Evolutionary conservation across 768 basidiomycete species (phyloP).

Genomic region (Gymnopilus dilepis): DNA sequence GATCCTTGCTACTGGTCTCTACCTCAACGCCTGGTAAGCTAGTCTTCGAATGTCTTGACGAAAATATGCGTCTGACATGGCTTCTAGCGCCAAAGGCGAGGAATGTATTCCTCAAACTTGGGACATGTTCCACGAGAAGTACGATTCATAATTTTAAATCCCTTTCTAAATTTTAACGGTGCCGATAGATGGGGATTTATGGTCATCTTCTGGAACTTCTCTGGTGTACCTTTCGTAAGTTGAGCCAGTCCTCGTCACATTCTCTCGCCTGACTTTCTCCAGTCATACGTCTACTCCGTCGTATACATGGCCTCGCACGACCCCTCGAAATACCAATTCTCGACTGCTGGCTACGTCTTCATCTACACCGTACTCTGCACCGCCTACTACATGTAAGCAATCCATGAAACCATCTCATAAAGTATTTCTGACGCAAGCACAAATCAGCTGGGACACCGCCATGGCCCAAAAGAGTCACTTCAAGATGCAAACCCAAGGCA

Average conservation of each 20-base stretch:
- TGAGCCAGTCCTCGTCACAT: not conserved
- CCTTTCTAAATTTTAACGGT: slow-evolving; percentile 1
- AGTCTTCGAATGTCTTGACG: not conserved
- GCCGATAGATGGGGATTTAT: slow-evolving; percentile 84
- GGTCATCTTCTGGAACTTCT: slow-evolving; percentile 98
- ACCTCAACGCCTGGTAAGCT: slow-evolving; percentile 91
- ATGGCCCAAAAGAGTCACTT: slow-evolving; percentile 98
- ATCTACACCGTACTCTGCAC: slow-evolving; percentile 79
- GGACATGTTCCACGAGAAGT: slow-evolving; percentile 99
- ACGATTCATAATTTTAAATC: slow-evolving; percentile 22
- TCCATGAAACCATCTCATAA: no score
- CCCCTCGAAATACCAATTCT: slow-evolving; percentile 85
- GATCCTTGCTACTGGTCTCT: slow-evolving; percentile 94
- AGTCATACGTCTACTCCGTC: slow-evolving; percentile 97
- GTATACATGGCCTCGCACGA: slow-evolving; percentile 98
- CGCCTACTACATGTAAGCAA: slow-evolving; percentile 85
- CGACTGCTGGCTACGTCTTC: slow-evolving; percentile 71
- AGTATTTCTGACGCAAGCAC: slow-evolving; percentile 8
- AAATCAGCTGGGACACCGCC: slow-evolving; percentile 82
- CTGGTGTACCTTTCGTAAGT: slow-evolving; percentile 89
- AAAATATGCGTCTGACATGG: slow-evolving; percentile 14
- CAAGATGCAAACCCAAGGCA: slow-evolving; percentile 96
- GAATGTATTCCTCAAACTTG: slow-evolving; percentile 97
- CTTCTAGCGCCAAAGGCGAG: slow-evolving; percentile 81
- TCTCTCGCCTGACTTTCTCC: not conserved